A percentile compares a stretch with the other conserved stretches of the same genome.
phyloP scores from a whole-genome alignment of 169 alveolate species.

The Cryptosporidium viatorum region DNA sequence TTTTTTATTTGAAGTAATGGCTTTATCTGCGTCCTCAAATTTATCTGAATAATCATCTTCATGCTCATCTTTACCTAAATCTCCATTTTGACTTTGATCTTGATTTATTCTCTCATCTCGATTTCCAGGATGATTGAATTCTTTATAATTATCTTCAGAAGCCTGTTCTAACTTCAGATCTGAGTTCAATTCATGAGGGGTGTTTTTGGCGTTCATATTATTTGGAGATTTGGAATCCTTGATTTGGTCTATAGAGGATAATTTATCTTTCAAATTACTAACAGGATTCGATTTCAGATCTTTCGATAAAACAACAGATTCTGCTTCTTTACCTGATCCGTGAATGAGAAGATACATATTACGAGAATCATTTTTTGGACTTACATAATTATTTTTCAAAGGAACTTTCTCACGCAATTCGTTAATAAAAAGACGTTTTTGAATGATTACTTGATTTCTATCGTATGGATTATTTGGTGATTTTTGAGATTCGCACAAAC shows the following conservation, averaged over 20 bases:
- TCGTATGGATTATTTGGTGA: background rate
- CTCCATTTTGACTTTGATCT: background rate
- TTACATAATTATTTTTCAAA: background rate
- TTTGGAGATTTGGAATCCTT: background rate
- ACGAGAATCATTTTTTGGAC: constrained; percentile 17
- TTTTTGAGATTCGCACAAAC: background rate
- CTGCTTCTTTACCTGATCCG: constrained; percentile 4
- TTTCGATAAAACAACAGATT: background rate
- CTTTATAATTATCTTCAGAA: background rate
- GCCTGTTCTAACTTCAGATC: background rate
- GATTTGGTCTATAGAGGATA: background rate
- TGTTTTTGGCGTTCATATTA: too few relatives aligned
- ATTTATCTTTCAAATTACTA: background rate
- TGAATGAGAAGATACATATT: constrained; percentile 23
- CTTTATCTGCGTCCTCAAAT: too few relatives aligned
- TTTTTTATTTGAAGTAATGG: background rate
- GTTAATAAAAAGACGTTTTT: background rate
- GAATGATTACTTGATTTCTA: background rate
- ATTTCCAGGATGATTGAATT: background rate
- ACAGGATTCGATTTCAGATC: background rate
- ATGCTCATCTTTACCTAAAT: background rate
- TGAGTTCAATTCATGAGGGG: background rate
- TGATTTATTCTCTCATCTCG: background rate
- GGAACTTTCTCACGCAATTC: constrained; percentile 5
- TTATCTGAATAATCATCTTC: background rate